Evolutionary conservation across 176 grass and related monocot genomes (phyloP).

Genomic region (Guadua angustifolia): DNA sequence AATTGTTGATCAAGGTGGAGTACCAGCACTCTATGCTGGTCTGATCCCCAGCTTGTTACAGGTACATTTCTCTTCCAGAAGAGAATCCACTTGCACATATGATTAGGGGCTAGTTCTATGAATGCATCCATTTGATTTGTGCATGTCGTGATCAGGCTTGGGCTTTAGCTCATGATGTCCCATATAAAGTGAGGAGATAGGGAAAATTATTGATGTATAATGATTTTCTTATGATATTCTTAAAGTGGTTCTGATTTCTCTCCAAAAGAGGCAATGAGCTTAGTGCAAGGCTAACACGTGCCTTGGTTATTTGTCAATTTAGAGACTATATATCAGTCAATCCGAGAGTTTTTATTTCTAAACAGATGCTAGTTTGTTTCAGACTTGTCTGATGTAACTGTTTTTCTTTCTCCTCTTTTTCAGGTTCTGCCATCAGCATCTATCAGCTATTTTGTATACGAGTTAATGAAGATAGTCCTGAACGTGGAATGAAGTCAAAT

Average conservation of each 20-base stretch:
- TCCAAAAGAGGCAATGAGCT: background rate
- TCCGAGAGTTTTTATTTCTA: background rate
- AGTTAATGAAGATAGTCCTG: slow-evolving; percentile 96
- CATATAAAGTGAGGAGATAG: slow-evolving; percentile 3
- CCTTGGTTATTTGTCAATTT: background rate
- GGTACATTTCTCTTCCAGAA: slow-evolving; percentile 52
- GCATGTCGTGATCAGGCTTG: background rate
- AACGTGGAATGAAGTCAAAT: slow-evolving; percentile 82
- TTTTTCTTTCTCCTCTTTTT: slow-evolving; percentile 36
- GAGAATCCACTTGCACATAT: slow-evolving; percentile 22
- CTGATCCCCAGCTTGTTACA: slow-evolving; percentile 97
- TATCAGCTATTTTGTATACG: slow-evolving; percentile 96
- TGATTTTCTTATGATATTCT: background rate
- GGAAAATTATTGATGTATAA: slow-evolving; percentile 2
- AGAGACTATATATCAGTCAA: slow-evolving; percentile 6
- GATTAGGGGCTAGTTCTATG: background rate
- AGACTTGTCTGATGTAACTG: background rate
- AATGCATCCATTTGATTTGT: slow-evolving; percentile 3
- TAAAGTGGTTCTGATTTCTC: slow-evolving; percentile 1
- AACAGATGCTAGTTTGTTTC: slow-evolving; percentile 8
- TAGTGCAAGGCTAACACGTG: background rate
- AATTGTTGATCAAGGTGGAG: slow-evolving; percentile 90
- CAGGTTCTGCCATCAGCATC: slow-evolving; percentile 95
- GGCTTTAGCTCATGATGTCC: background rate
- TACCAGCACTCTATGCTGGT: slow-evolving; percentile 92